Conservation (phyloP, 2,329 filamentous ascomycete genomes). For the Pseudocercospora pini-densiflorae region DNA sequence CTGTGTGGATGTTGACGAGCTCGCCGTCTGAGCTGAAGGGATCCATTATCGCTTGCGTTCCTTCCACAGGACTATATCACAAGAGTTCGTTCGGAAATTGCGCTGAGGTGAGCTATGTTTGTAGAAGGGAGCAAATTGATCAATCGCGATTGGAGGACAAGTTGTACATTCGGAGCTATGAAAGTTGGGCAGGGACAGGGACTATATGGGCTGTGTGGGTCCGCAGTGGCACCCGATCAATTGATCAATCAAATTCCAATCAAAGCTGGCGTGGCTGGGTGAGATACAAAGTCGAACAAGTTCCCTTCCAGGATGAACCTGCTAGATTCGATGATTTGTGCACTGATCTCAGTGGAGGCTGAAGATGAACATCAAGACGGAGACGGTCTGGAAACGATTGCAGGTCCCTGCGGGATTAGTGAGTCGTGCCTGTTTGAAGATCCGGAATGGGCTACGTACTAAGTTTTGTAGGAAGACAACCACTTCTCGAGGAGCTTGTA, state of each 20-base stretch:
- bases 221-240: background rate
- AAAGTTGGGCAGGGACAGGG: background rate
- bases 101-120: background rate
- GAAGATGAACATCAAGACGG: too few relatives aligned
- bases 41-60: constrained; percentile 55
- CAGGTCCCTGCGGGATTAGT: too few relatives aligned
- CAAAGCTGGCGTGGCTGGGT: too few relatives aligned
- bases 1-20: constrained; percentile 69
- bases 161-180: background rate
- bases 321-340: too few relatives aligned
- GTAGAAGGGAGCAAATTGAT: background rate
- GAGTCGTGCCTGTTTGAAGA: too few relatives aligned
- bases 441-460: too few relatives aligned
- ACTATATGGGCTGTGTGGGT: too few relatives aligned
- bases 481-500: background rate
- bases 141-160: background rate
- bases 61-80: background rate
- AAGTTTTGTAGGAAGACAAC: background rate
- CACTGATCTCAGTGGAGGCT: too few relatives aligned
- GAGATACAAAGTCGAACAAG: too few relatives aligned
- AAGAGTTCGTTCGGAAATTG: background rate
- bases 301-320: too few relatives aligned
- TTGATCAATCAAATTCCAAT: background rate
- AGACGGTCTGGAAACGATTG: too few relatives aligned
- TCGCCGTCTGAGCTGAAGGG: constrained; percentile 69